Evolutionary conservation across 78 protist genomes (phyloP), one percentile per base, ranked within the genome.

Genomic region (Neovahlkampfia damariscottae): DNA sequence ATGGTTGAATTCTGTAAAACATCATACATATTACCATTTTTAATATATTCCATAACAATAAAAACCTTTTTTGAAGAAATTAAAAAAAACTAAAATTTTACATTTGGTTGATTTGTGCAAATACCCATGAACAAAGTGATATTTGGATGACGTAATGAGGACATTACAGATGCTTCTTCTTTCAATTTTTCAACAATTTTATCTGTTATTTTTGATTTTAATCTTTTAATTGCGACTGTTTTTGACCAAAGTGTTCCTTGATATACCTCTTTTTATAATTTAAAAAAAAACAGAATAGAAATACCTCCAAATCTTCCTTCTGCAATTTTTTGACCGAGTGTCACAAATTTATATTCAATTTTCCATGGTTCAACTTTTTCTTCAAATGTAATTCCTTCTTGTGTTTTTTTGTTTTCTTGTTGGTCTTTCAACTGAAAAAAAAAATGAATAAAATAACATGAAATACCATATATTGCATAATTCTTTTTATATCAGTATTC

Each of bases 131-230:
- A 69, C 72, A 69, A 19, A 19, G 19, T n/a, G 10, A 69, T 19
- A 19, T 69, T 69, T n/a, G 72, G 72, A 69, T 69, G 72, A 19
- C 72, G 72, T 30, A 69, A 19, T 28, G 72, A 69, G 72, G 19
- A 30, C 72, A 69, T 69, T 10, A 69, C 72, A 69, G 68, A 19
- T 30, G 19, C 19, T 28, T 69, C 72, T 19, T 69, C 72, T 28
- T 69, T 19, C 19, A 19, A n/a, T n/a, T 19, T 30, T n/a, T 69
- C 19, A 10, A 69, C 19, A n/a, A 69, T 69, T 19, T 69, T 19
- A 19, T 19, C 19, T 19, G 19, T n/a, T 19, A 31, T 19, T 19
- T 19, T 19, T 19, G 19, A 19, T 19, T 69, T 69, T 19, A 69
- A 19, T 28, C 19, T 69, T 28, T 69, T 69, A 28, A 69, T 69